These are phyloP conservation scores for Fusarium bactridioides DNA, from an alignment of 2,329 filamentous ascomycete species.

Conservation along the genomic window DNA sequence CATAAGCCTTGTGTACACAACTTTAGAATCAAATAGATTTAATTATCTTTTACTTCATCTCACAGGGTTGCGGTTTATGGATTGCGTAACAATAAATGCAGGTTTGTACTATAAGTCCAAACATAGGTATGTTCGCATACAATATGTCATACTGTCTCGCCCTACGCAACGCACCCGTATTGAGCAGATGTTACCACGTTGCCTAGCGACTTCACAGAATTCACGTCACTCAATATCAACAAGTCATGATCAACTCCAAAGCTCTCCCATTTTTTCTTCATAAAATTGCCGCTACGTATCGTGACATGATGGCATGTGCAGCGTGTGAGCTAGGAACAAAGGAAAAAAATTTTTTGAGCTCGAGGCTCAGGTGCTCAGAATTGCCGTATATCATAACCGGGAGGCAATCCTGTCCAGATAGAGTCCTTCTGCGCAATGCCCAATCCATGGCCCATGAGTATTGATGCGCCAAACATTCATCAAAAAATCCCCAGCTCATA, in stretches of 20 bases:
- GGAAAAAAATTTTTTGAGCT: slow-evolving; percentile 45
- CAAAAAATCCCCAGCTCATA: slow-evolving; percentile 43
- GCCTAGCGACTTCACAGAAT: background rate
- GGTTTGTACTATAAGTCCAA: background rate
- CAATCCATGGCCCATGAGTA: slow-evolving; percentile 50
- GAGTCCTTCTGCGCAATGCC: slow-evolving; percentile 51
- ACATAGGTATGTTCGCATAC: too few species aligned
- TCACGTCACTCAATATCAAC: slow-evolving; percentile 48
- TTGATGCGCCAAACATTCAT: slow-evolving; percentile 48
- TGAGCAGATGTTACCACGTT: background rate
- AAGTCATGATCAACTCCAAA: slow-evolving; percentile 42
- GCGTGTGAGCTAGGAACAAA: slow-evolving; percentile 50
- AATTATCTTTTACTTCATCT: background rate
- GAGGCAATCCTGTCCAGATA: slow-evolving; percentile 57
- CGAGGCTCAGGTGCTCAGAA: slow-evolving; percentile 29
- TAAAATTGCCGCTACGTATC: slow-evolving; percentile 45
- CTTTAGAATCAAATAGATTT: background rate
- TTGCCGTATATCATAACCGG: slow-evolving; percentile 46
- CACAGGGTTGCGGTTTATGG: background rate
- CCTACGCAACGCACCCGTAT: background rate
- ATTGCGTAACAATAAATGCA: background rate
- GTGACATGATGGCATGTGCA: slow-evolving; percentile 43
- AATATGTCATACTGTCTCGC: background rate
- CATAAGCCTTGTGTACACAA: background rate
- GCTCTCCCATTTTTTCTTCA: slow-evolving; percentile 49